Evolutionary conservation across 2,329 filamentous ascomycete genomes (phyloP), one percentile per base, ranked within the genome.

Genomic region (Ceratocystis cubensis): DNA sequence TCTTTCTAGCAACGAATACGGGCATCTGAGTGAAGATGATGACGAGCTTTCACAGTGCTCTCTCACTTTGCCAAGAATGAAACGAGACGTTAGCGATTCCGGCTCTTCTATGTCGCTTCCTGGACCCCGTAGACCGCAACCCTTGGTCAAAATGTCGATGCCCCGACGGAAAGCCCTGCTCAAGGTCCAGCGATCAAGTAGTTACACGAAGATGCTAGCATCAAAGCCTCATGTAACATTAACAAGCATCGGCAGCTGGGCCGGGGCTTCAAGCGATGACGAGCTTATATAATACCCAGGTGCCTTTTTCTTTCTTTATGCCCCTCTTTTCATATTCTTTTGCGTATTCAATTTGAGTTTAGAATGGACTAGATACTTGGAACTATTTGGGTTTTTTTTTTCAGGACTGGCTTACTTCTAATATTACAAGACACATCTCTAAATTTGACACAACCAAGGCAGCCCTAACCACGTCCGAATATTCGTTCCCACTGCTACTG

Each of bases 241-340:
- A 28, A 65, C 63, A 6, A 63, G 25, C 8, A 65, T 68, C 2
- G 63, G 66, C 5, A 41, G 15, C n/a, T 68, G 66, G 66, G 30
- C 22, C n/a, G 66, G 28, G 6, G 63, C 45, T 33, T 63, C 56
- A 10, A 68, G 66, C 28, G 66, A 68, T 37, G 66, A 68, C 8
- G 66, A 68, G 22, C 48, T 53, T 28, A 53, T 53, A 41, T 68
- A 15, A 65, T 68, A 25, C 30, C 6, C 30, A 15, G 15, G 17
- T 25, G 22, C 2, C 5, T 13, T 5, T 28, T 53, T 28, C 22
- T 10, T 28, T 53, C 13, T 6, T 2, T 50, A 25, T 53, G 10
- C 5, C 5, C 37, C 10, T 13, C 10, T 15, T 13, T 4, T 13
- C 37, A 41, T 53, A 5, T 25, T 53, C 4, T 53, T 28, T 7